Conservation (phyloP, 1,284 basidiomycete species). For the Sporisorium graminicola region DNA sequence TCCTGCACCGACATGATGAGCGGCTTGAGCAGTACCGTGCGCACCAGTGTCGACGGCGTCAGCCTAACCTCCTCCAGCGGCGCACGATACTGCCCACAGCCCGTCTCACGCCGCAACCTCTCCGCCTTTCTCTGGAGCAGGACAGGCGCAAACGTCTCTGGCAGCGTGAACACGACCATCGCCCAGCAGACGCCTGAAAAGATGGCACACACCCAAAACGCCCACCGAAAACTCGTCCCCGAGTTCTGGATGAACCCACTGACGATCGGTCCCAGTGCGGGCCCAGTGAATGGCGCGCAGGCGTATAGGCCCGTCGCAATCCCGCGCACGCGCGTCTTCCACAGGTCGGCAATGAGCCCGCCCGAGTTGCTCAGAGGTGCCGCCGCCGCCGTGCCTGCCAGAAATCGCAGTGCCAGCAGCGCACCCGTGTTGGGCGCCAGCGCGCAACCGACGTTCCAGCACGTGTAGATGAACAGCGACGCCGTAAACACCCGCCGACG, state of each 20-base stretch:
- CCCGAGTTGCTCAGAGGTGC: conserved; percentile 72
- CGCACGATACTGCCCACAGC: conserved; percentile 74
- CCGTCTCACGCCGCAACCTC: conserved; percentile 75
- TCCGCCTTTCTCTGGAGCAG: conserved; percentile 74
- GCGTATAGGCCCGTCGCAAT: conserved; percentile 79
- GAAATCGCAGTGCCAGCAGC: conserved; percentile 78
- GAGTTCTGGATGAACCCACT: conserved; percentile 71
- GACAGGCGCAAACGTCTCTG: conserved; percentile 77
- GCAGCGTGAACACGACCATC: conserved; percentile 77
- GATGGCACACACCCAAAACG: conserved; percentile 80
- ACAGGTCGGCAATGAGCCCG: conserved; percentile 74
- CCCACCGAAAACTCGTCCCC: conserved; percentile 76
- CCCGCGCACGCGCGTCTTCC: conserved; percentile 78
- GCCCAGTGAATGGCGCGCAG: conserved; percentile 81
- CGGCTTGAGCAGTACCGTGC: conserved; percentile 76
- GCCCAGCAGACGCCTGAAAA: conserved; percentile 75
- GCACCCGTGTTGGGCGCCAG: conserved; percentile 75
- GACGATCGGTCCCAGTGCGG: conserved; percentile 70
- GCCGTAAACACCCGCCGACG: conserved; percentile 78
- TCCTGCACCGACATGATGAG: conserved; percentile 74
- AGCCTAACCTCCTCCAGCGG: conserved; percentile 43
- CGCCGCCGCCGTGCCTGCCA: conserved; percentile 76
- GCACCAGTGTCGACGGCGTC: conserved; percentile 70
- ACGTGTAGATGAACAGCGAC: conserved; percentile 75
- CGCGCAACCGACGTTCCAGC: conserved; percentile 78